Base-by-base conservation (phyloP, 441 rosid species). In the Erodium chrysanthum region DNA sequence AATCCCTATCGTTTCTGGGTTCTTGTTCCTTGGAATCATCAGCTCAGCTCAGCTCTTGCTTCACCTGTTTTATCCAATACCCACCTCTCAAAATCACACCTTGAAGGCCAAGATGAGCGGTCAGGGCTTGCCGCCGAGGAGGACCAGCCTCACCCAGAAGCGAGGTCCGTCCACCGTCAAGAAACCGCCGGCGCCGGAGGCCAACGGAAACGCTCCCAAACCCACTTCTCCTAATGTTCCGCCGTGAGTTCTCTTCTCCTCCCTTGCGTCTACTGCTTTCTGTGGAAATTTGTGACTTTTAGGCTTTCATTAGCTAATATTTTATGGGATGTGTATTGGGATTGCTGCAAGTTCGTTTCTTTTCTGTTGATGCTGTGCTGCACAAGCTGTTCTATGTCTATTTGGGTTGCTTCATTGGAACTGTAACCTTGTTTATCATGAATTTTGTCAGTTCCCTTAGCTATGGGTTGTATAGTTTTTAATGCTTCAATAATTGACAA, bases 101-200 rank as follows among this genome's bases (percentile, higher is more conserved):
- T 52, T 52, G 8, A 52, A 6, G 9, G 21, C 15, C 75, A 61
- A 66, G 71, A 87, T 85, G 93, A 88, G 85, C 71, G 80, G 82
- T 70, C 88, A 85, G 7, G 80, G 54, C 65, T 70, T 77, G 66
- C 80, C 76, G 5, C 78, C 85, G 48, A 74, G 78, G 76, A 81
- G 86, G 75, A 77, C 71, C 72, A 75, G 82, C 58, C 46, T 78
- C 15, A 67, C 70, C 66, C 83, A 78, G 56, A 83, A 80, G 68
- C 72, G 85, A n/a, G 82, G 74, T 22, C 77, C 84, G 10, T 66
- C 86, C 35, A 68, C 87, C 54, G 61, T 86, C 74, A 81, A 74
- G 81, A 90, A 79, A 71, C 79, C 86, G 4, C 66, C 75, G 59
- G 69, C 78, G 33, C 64, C 80, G 29, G 88, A 89, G 52, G 78